Conservation (phyloP, 2,329 filamentous ascomycete species). For the Aspergillus phoenicis region DNA sequence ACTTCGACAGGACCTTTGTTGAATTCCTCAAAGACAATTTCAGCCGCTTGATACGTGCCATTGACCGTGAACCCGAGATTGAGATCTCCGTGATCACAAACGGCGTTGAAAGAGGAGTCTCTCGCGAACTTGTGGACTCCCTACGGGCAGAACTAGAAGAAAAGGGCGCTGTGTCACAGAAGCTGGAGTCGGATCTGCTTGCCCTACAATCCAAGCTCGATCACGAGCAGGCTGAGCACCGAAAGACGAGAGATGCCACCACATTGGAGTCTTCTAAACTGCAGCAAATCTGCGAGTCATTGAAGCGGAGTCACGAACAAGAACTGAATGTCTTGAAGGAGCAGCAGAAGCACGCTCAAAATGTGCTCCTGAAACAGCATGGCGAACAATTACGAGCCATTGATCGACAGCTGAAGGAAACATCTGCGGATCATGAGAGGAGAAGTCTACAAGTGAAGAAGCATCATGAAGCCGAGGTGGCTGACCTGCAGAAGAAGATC, state of each 20-base stretch:
- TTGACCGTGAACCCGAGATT: conserved; percentile 86
- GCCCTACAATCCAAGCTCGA: conserved; percentile 59
- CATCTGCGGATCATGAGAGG: conserved; percentile 44
- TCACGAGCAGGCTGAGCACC: conserved; percentile 74
- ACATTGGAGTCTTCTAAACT: conserved; percentile 60
- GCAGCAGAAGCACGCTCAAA: conserved; percentile 48
- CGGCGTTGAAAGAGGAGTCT: conserved; percentile 83
- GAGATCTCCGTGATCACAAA: conserved; percentile 81
- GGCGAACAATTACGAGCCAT: conserved; percentile 51
- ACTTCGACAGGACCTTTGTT: conserved; percentile 82
- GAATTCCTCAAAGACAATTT: conserved; percentile 97
- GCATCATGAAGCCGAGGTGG: conserved; percentile 61
- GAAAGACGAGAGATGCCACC: conserved; percentile 63
- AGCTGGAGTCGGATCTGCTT: conserved; percentile 59
- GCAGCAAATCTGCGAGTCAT: conserved; percentile 68
- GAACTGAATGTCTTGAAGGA: conserved; percentile 61
- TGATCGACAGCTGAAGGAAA: conserved; percentile 52
- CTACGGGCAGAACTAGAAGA: conserved; percentile 76
- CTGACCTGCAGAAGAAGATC: conserved; percentile 64
- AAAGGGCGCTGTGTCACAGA: conserved; percentile 63
- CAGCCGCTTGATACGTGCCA: conserved; percentile 76
- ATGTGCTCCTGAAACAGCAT: conserved; percentile 47
- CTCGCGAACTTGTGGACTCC: conserved; percentile 88
- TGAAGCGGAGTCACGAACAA: conserved; percentile 70
- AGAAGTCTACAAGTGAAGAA: conserved; percentile 41